These are phyloP conservation scores for Alternaria alternata DNA, from an alignment of 2,329 filamentous ascomycete species.

Conservation along the genomic window DNA sequence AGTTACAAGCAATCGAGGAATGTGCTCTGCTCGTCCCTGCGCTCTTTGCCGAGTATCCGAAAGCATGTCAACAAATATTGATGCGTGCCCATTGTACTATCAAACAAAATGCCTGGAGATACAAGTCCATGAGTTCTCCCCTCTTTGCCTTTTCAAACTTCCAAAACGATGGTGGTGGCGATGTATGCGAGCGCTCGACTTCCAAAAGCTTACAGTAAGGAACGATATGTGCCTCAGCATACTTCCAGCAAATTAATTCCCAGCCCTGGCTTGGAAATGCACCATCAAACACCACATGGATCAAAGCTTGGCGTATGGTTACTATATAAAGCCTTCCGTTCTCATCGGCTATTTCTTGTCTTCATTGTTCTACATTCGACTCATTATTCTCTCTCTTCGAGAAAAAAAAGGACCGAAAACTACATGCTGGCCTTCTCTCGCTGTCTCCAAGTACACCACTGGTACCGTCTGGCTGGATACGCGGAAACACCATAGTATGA, in stretches of 20 bases:
- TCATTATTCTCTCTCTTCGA: background rate
- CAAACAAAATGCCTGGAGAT: accelerated
- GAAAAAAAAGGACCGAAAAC: too few relatives aligned
- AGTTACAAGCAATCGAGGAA: too few relatives aligned
- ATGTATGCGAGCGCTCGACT: background rate
- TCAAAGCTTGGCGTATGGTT: background rate
- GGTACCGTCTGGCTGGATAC: accelerated
- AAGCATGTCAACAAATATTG: too few relatives aligned
- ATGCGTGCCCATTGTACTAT: too few relatives aligned
- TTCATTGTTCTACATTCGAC: background rate
- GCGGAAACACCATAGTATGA: too few relatives aligned
- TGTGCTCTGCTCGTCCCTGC: too few relatives aligned
- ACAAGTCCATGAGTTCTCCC: too few relatives aligned
- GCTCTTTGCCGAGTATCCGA: too few relatives aligned
- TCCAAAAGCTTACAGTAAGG: too few relatives aligned
- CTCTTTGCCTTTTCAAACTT: too few relatives aligned
- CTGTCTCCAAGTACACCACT: background rate
- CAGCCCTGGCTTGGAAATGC: background rate
- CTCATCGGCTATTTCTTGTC: too few relatives aligned
- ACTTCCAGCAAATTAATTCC: background rate
- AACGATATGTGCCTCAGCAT: background rate
- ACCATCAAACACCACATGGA: accelerated
- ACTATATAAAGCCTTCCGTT: background rate
- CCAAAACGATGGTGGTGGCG: too few relatives aligned
- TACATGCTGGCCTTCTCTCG: background rate